Evolutionary conservation across 306 rosid species (phyloP).

Genomic region (Vigna unguiculata): DNA sequence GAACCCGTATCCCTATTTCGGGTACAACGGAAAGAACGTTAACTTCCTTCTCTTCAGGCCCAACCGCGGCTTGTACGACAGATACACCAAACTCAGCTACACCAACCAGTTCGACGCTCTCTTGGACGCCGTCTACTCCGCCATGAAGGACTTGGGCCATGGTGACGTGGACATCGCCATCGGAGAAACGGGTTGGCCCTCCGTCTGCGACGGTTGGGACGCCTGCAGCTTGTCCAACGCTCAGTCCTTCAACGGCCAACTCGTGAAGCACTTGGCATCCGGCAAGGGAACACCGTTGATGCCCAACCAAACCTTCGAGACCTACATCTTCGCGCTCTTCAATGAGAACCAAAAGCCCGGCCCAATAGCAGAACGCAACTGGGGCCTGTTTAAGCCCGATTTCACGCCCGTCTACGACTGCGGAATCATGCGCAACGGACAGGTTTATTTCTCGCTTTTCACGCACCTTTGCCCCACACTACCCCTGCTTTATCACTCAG

Average conservation of each 20-base stretch:
- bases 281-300: constrained; percentile 87
- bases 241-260: constrained; percentile 53
- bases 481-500: no score
- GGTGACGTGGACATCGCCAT: constrained; percentile 63
- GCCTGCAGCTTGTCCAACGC: constrained; percentile 72
- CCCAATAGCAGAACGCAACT: constrained; percentile 81
- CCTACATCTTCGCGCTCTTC: constrained; percentile 71
- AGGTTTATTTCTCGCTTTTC: constrained; percentile 39
- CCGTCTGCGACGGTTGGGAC: constrained; percentile 75
- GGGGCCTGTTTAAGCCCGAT: constrained; percentile 82
- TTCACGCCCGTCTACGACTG: constrained; percentile 74
- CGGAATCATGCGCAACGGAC: constrained; percentile 63
- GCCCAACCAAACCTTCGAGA: constrained; percentile 81
- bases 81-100: constrained; percentile 58
- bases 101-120: constrained; percentile 76
- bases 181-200: constrained; percentile 95
- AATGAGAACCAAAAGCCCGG: constrained; percentile 93
- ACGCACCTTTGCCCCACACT: not conserved
- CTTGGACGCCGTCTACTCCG: constrained; percentile 76
- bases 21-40: constrained; percentile 58
- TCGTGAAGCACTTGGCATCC: constrained; percentile 59
- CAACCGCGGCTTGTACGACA: constrained; percentile 64
- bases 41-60: constrained; percentile 72
- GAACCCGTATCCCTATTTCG: constrained; percentile 91
- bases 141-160: constrained; percentile 69